Evolutionary conservation across 306 rosid genomes (phyloP), one percentile per base, ranked within the genome.

Genomic region (Adenanthera pavonina): DNA sequence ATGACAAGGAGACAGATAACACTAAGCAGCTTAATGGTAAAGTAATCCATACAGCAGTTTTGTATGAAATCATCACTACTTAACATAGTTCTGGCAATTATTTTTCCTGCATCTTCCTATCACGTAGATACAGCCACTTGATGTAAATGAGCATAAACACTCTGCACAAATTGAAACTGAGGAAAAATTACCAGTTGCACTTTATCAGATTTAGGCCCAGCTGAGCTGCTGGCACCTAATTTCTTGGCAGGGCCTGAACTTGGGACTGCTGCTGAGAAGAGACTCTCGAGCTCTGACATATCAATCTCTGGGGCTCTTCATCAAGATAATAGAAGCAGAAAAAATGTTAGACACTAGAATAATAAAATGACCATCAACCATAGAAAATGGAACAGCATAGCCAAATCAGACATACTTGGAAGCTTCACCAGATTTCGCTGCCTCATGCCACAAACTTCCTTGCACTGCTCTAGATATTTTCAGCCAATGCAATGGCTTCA

Each of bases 361-460:
- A 66, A 67, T 64, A 80, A 62, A 78, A 85, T 35, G 47, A 71
- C 71, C 43, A 72, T 46, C 36, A 75, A 19, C 61, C 83, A 80
- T 69, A 61, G 66, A 75, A 85, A 44, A 80, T 35, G 72, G 73
- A 79, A 76, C 73, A 78, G 43, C 43, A 56, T 57, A 78, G n/a
- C 25, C 74, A 78, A 65, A 78, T 73, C 57, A 76, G 53, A 78
- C 89, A 86, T 93, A 95, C 99, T 86, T 91, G 83, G 95, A 53
- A 81, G 80, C 91, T 86, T 92, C 97, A 19, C 92, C 91, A 77
- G 84, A 86, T 83, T 93, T 95, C 69, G 88, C 93, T n/a, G 97
- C 76, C 87, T 95, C 99, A 14, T 88, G 97, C 99, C 99, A 95
- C 85, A 95, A 83, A 85, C 97, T 95, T 87, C 99, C 99, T 78